Conservation (phyloP, 1,284 basidiomycete genomes). For the Chondrostereum purpureum region DNA sequence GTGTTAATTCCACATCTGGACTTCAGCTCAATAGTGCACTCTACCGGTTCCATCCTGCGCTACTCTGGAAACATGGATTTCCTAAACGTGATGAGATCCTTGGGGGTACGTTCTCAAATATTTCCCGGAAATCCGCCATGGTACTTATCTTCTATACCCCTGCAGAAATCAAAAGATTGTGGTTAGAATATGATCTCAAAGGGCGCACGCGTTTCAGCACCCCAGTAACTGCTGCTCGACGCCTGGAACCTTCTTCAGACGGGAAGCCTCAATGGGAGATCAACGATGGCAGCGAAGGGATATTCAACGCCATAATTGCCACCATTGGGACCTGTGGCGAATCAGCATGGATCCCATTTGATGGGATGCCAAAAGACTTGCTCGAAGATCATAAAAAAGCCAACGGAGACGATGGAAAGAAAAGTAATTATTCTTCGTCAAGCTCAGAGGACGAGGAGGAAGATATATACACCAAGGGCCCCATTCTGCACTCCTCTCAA, state of each 20-base stretch:
- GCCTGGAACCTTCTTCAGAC: constrained; percentile 19
- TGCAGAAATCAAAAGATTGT: constrained; percentile 43
- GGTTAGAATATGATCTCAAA: constrained; percentile 43
- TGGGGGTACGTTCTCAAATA: constrained; percentile 22
- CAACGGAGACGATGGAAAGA: no score
- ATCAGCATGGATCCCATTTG: constrained; percentile 41
- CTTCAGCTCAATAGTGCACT: constrained; percentile 57
- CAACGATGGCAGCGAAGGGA: constrained; percentile 38
- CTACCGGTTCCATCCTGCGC: constrained; percentile 47
- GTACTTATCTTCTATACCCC: no score
- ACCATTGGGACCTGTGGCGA: constrained; percentile 54
- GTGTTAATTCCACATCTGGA: constrained; percentile 53
- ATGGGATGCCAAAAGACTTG: constrained; percentile 33
- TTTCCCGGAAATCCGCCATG: constrained; percentile 3
- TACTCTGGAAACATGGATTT: constrained; percentile 42
- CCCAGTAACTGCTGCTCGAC: constrained; percentile 29
- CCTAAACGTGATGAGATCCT: constrained; percentile 55
- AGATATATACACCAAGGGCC: constrained; percentile 17
- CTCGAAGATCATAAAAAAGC: constrained; percentile 14
- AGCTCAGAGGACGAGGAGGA: constrained; percentile 13
- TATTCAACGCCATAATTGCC: constrained; percentile 55
- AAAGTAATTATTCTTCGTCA: background rate
- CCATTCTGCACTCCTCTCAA: constrained; percentile 49
- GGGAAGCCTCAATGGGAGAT: constrained; percentile 46
- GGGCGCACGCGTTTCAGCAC: constrained; percentile 38